A percentile compares a stretch with the other conserved stretches of the same genome.
Evolutionary conservation across 2,329 filamentous ascomycete species (phyloP).

Genomic region (Dendrostoma leiphaemia): DNA sequence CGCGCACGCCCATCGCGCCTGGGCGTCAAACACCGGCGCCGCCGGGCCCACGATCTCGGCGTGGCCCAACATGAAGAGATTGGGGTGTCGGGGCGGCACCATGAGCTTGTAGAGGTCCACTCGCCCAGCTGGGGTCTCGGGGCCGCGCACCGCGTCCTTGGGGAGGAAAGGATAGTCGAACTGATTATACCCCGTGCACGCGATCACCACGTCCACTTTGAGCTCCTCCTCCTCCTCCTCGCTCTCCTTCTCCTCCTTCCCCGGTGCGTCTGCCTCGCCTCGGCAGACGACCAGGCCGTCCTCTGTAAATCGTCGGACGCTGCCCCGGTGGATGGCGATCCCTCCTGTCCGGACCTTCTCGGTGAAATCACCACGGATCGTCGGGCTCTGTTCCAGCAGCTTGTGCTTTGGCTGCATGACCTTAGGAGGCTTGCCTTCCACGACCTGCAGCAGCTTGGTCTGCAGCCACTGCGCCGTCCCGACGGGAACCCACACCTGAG

Average conservation of each 20-base stretch:
- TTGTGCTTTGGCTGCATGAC: conserved; percentile 32
- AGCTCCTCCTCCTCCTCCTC: conserved; percentile 23
- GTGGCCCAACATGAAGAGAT: conserved; percentile 34
- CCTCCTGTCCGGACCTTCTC: conserved; percentile 31
- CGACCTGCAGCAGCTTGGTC: conserved; percentile 28
- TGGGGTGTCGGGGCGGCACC: conserved; percentile 28
- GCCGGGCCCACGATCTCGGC: conserved; percentile 31
- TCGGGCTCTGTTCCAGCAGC: conserved; percentile 33
- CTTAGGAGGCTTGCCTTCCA: conserved; percentile 30
- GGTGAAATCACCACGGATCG: conserved; percentile 31
- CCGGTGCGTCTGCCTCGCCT: not conserved
- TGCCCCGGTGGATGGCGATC: conserved; percentile 31
- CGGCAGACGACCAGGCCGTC: conserved; percentile 26
- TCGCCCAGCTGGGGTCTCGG: conserved; percentile 21
- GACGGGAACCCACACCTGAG: conserved; percentile 28
- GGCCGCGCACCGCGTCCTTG: conserved; percentile 22
- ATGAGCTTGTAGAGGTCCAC: conserved; percentile 33
- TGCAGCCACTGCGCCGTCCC: conserved; percentile 28
- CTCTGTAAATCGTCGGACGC: conserved; percentile 29
- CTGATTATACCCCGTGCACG: conserved; percentile 31
- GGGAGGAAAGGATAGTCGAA: conserved; percentile 28
- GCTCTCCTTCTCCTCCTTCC: conserved; percentile 18
- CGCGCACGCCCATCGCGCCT: conserved; percentile 32
- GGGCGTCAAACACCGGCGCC: conserved; percentile 31
- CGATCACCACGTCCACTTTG: conserved; percentile 32